A percentile compares a stretch with the other conserved stretches of the same genome.
Conservation (phyloP, 2,329 filamentous ascomycete species). For the Colletotrichum sp. region DNA sequence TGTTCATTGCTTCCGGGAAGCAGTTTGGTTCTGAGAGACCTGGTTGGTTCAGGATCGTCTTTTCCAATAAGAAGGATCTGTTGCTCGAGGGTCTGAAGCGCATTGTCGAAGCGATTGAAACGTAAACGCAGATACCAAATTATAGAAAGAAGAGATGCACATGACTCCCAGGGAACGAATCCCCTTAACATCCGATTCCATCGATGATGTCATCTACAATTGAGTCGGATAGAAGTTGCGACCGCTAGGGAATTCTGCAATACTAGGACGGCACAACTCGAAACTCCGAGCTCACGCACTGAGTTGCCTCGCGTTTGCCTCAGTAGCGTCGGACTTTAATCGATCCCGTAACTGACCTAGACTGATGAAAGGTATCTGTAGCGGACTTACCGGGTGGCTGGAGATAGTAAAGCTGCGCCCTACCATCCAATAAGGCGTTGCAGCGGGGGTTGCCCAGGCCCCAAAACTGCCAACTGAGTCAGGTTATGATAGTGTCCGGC, state of each 20-base stretch:
- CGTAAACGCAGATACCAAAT: not conserved
- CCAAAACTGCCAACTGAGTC: not conserved
- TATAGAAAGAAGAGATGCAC: not conserved
- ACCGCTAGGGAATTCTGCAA: not conserved
- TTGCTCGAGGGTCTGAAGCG: constrained; percentile 29
- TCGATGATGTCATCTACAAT: not conserved
- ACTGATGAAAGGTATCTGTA: not conserved
- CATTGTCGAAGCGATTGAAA: not conserved
- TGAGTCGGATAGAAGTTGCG: not conserved
- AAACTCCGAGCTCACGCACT: not conserved
- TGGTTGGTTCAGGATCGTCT: constrained; percentile 45
- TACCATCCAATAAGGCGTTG: not conserved
- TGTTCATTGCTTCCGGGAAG: constrained; percentile 40
- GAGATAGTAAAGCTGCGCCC: not conserved
- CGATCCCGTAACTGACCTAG: not conserved
- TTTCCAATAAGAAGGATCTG: constrained; percentile 35
- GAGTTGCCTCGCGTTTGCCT: not conserved
- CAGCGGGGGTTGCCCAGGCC: not conserved
- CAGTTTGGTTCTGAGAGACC: constrained; percentile 41
- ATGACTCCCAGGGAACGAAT: not conserved
- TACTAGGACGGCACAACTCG: not conserved
- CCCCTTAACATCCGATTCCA: not conserved
- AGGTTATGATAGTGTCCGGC: not conserved
- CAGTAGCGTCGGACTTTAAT: not conserved
- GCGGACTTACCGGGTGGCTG: not conserved